Evolutionary conservation across 148 eudicot species (phyloP), one percentile per base, ranked within the genome.

Genomic region (Euryodendron excelsum): DNA sequence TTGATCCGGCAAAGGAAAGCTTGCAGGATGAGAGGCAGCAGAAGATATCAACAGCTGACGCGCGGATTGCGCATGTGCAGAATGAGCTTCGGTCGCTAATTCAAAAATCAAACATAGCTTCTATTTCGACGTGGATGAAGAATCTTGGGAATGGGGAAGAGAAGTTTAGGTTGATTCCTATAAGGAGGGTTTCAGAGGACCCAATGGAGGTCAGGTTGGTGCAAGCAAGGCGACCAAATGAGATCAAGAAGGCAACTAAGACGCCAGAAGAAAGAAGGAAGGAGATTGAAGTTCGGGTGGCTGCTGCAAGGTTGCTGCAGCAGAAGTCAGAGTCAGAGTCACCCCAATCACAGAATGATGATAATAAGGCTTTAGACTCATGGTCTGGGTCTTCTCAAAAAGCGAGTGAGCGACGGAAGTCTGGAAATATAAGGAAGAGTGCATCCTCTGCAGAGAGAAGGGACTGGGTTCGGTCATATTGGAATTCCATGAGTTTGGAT

Each of bases 301-400:
- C 98, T 76, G 98, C 98, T 72, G 97, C 98, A 9, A 92, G 97
- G 88, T 81, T 93, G 85, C 48, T 96, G 83, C 99, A 93, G 88
- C 94, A 96, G 86, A 91, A 96, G 77, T 80, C 84, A 1, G 97
- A 88, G 64, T 74, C 85, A 0, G 97, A 88, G 64, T 74, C 85
- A 0, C 58, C 72, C 1, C 83, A 72, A 33, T 78, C 63, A 12
- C 71, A 68, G 36, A 80, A 28, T 61, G 89, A 77, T 27, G 90
- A 84, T 21, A 80, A 84, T 5, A 87, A 83, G n/a, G 81, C 41
- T 33, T 63, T 72, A 20, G 91, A 86, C 76, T 71, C 85, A 14
- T 77, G 78, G 50, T 66, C 85, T 1, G 85, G 81, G 34, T 80
- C 79, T 62, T 61, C 59, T 71, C 85, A 76, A 30, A 89, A 85